Evolutionary conservation across 1,284 basidiomycete species (phyloP).

Genomic region (Cryptococcus sp.): DNA sequence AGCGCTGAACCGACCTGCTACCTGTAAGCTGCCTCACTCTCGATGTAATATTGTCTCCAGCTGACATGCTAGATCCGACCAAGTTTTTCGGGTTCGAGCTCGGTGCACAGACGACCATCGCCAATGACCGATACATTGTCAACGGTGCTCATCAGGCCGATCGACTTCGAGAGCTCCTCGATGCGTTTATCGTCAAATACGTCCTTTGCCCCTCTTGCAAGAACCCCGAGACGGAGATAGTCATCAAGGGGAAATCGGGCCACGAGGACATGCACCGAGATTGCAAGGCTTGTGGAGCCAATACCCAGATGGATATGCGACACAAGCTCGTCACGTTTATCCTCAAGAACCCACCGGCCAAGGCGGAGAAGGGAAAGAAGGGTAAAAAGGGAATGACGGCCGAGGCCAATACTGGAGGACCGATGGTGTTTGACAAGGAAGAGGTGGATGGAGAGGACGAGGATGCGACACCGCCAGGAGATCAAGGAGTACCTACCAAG

Average conservation of each 20-base stretch:
- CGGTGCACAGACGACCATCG: slow-evolving; percentile 93
- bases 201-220: slow-evolving; percentile 97
- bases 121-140: slow-evolving; percentile 97
- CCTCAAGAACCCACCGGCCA: slow-evolving; percentile 86
- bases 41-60: background rate
- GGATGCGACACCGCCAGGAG: slow-evolving; percentile 20
- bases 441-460: slow-evolving; percentile 25
- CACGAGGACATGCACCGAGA: slow-evolving; percentile 86
- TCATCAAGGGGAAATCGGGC: slow-evolving; percentile 65
- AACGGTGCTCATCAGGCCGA: slow-evolving; percentile 93
- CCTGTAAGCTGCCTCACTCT: slow-evolving; percentile 49
- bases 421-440: slow-evolving; percentile 40
- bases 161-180: slow-evolving; percentile 91
- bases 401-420: slow-evolving; percentile 40
- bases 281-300: slow-evolving; percentile 96
- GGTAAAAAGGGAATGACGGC: slow-evolving; percentile 45
- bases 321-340: slow-evolving; percentile 97
- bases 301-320: slow-evolving; percentile 88
- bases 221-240: slow-evolving; percentile 96
- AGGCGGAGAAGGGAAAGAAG: slow-evolving; percentile 69
- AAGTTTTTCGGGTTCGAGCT: slow-evolving; percentile 99
- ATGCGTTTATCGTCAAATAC: slow-evolving; percentile 96
- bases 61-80: slow-evolving; percentile 65
- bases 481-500: slow-evolving; percentile 30
- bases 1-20: slow-evolving; percentile 87